A percentile compares a stretch with the other conserved stretches of the same genome.
phyloP scores from a whole-genome alignment of 768 basidiomycete genomes.

The Megacollybia marginata region DNA sequence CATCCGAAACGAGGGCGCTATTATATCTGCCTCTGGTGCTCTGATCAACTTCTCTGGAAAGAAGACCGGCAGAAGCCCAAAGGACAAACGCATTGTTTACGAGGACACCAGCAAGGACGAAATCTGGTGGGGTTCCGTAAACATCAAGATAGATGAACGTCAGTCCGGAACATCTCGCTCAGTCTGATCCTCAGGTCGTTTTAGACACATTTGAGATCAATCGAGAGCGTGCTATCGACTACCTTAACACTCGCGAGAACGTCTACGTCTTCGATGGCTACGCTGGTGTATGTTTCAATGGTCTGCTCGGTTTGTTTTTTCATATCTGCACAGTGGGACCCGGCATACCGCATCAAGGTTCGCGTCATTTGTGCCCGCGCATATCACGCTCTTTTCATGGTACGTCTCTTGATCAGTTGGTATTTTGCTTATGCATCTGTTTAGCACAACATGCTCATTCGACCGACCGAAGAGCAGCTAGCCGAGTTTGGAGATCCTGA shows the following conservation, averaged over 20 bases:
- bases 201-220: constrained; percentile 98
- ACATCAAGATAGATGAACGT: constrained; percentile 99
- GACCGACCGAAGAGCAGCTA: constrained; percentile 92
- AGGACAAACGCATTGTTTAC: constrained; percentile 99
- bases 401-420: constrained; percentile 32
- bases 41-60: constrained; percentile 99
- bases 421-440: constrained; percentile 8
- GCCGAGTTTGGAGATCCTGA: constrained; percentile 95
- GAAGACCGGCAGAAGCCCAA: constrained; percentile 96
- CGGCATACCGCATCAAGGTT: constrained; percentile 99
- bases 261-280: constrained; percentile 98
- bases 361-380: constrained; percentile 97
- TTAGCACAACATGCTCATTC: constrained; percentile 99
- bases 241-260: constrained; percentile 95
- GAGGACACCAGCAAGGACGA: constrained; percentile 96
- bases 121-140: constrained; percentile 99
- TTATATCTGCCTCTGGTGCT: constrained; percentile 93
- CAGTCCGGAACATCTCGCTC: constrained; percentile 20
- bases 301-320: constrained; percentile 3
- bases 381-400: constrained; percentile 99
- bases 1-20: constrained; percentile 96
- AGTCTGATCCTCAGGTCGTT: constrained; percentile 2
- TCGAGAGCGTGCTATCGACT: constrained; percentile 98
- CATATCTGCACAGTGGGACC: constrained; percentile 72
- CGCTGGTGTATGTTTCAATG: constrained; percentile 58